Evolutionary conservation across 2,329 filamentous ascomycete genomes (phyloP).

Genomic region (Elsinoe perseae): DNA sequence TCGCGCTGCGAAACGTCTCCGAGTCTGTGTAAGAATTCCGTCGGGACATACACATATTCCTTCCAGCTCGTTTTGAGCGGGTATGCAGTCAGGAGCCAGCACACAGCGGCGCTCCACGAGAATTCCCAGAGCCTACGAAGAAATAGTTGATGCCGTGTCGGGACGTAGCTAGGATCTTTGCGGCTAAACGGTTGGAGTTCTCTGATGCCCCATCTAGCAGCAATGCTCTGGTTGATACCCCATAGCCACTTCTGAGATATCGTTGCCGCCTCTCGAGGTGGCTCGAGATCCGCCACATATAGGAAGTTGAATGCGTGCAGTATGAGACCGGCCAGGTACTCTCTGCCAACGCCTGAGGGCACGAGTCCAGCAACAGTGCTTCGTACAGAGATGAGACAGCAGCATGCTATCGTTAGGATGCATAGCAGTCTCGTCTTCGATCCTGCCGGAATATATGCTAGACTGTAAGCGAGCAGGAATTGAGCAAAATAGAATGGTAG

Average conservation of each 20-base stretch:
- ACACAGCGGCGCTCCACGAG: neutral
- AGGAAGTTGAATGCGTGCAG: conserved; percentile 1
- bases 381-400: conserved; percentile 8
- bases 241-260: neutral
- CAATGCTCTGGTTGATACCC: neutral
- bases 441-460: neutral
- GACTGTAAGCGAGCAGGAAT: neutral
- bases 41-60: neutral
- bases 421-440: neutral
- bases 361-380: neutral
- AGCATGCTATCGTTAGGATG: neutral
- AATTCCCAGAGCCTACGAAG: conserved; percentile 1
- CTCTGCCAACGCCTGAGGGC: neutral
- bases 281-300: neutral
- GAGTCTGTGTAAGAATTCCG: neutral
- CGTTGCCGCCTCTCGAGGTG: neutral
- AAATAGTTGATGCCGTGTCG: neutral
- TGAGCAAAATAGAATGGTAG: neutral
- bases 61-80: neutral
- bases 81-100: neutral
- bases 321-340: conserved; percentile 5
- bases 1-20: conserved; percentile 3
- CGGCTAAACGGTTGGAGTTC: neutral
- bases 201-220: neutral
- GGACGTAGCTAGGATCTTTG: conserved; percentile 2